phyloP scores from a whole-genome alignment of 2,329 filamentous ascomycete genomes.

The Kalaharituber pfeilii region DNA sequence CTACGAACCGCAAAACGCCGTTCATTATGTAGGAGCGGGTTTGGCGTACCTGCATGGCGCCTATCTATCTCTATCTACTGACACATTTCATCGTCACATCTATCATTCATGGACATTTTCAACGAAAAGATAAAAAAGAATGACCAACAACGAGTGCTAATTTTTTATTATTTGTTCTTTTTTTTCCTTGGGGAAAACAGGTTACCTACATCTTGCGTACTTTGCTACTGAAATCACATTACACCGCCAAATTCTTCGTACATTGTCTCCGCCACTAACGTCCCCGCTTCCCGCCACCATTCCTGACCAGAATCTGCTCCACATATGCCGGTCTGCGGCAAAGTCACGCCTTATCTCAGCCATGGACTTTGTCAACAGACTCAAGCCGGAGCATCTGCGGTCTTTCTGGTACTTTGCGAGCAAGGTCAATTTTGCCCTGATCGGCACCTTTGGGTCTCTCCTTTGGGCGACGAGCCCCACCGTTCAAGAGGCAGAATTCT shows the following conservation, averaged over 20 bases:
- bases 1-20: too few species aligned
- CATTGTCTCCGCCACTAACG: slow-evolving; percentile 38
- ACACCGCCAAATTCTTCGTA: slow-evolving; percentile 76
- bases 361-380: slow-evolving; percentile 92
- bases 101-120: slow-evolving; percentile 1
- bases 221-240: slow-evolving; percentile 89
- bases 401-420: slow-evolving; percentile 86
- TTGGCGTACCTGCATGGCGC: slow-evolving; percentile 1
- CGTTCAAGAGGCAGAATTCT: slow-evolving; percentile 83
- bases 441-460: slow-evolving; percentile 81
- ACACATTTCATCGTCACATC: too few species aligned
- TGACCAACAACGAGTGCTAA: neutral
- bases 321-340: slow-evolving; percentile 83
- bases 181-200: slow-evolving; percentile 26
- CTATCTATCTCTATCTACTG: too few species aligned
- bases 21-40: neutral
- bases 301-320: slow-evolving; percentile 62
- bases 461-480: slow-evolving; percentile 75
- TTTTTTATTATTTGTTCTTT: too few species aligned
- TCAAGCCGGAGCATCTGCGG: slow-evolving; percentile 70
- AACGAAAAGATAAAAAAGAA: neutral
- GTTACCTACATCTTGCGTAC: slow-evolving; percentile 77
- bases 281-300: slow-evolving; percentile 29
- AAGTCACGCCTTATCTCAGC: slow-evolving; percentile 88
- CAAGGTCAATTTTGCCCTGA: slow-evolving; percentile 81